These are phyloP conservation scores for Candida quercuum DNA, from an alignment of 805 yeast species.

Conservation along the genomic window DNA sequence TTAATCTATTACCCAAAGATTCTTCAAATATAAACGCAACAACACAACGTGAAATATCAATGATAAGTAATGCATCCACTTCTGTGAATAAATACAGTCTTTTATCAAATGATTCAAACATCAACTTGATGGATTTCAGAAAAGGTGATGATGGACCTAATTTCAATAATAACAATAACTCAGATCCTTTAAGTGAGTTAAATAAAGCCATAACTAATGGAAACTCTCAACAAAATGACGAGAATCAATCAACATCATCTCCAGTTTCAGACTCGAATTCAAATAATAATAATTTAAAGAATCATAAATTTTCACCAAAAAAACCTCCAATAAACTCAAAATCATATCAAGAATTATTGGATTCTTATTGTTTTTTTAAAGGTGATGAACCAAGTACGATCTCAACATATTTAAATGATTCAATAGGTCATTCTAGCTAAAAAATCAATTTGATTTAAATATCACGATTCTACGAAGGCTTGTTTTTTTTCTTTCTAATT, in stretches of 20 bases:
- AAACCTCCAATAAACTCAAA: conserved; percentile 40
- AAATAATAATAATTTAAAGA: too few relatives aligned
- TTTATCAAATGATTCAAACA: conserved; percentile 4
- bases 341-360: conserved; percentile 50
- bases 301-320: conserved; percentile 2
- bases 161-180: neutral
- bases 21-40: too few relatives aligned
- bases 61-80: conserved; percentile 1
- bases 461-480: conserved; percentile 26
- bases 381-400: conserved; percentile 14
- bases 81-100: conserved; percentile 6
- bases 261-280: too few relatives aligned
- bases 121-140: conserved; percentile 3
- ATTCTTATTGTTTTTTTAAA: conserved; percentile 56
- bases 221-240: too few relatives aligned
- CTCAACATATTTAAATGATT: neutral
- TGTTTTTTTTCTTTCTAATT: neutral
- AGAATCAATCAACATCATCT: too few relatives aligned
- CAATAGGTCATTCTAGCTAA: conserved; percentile 18
- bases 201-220: too few relatives aligned
- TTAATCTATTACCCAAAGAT: neutral
- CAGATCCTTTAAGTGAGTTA: too few relatives aligned
- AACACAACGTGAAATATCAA: neutral
- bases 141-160: too few relatives aligned
- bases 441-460: too few relatives aligned